Evolutionary conservation across 139 green algal genomes (phyloP).

Genomic region (Micractinium sp.): DNA sequence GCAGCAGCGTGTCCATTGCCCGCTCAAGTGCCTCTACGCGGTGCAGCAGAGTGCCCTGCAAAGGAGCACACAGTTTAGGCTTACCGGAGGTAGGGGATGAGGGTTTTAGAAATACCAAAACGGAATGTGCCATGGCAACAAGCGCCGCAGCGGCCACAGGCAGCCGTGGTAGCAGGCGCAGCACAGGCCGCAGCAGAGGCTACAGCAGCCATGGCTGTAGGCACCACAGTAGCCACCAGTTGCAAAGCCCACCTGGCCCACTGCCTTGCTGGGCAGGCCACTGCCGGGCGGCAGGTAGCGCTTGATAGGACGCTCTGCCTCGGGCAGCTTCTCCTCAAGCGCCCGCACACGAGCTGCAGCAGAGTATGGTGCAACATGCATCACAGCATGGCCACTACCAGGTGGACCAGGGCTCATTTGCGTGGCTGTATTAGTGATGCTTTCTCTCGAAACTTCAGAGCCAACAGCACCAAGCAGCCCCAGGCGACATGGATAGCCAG

Average conservation of each 20-base stretch:
- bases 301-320: slow-evolving; percentile 45
- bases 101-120: neutral
- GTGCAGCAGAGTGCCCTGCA: slow-evolving; percentile 66
- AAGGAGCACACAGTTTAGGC: neutral
- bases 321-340: slow-evolving; percentile 66
- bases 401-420: neutral
- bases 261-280: slow-evolving; percentile 32
- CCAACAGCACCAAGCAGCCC: too few relatives aligned
- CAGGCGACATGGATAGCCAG: neutral
- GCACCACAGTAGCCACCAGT: neutral
- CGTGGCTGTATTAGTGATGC: neutral
- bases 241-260: slow-evolving; percentile 27
- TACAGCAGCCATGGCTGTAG: neutral
- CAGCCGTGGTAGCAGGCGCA: neutral
- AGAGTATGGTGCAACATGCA: neutral
- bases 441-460: too few relatives aligned
- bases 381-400: neutral
- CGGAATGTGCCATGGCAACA: neutral
- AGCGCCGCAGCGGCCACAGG: neutral
- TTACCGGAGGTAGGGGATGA: too few relatives aligned
- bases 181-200: too few relatives aligned
- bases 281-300: slow-evolving; percentile 35
- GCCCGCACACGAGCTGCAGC: slow-evolving; percentile 52
- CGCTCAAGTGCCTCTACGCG: slow-evolving; percentile 59
- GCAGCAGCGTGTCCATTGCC: slow-evolving; percentile 49